phyloP scores from a whole-genome alignment of 2,329 filamentous ascomycete genomes.

The Metarhizium humberi region DNA sequence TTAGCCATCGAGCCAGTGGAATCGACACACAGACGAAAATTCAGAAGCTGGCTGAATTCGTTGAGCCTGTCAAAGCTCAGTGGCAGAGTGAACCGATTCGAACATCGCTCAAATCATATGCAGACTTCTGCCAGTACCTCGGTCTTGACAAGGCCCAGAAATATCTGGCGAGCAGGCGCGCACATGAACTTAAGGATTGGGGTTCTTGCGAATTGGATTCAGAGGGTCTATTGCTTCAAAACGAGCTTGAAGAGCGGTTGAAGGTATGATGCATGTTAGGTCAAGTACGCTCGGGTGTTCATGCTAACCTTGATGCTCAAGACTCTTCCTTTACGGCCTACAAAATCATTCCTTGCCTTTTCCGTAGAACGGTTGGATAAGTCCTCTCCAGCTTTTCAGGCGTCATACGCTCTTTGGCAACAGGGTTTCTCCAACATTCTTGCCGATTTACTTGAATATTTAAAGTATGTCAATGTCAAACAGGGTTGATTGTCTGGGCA shows the following conservation, averaged over 20 bases:
- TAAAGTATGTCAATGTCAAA: conserved; percentile 44
- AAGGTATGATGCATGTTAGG: conserved; percentile 35
- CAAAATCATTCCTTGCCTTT: conserved; percentile 85
- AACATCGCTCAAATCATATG: conserved; percentile 61
- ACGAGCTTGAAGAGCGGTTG: conserved; percentile 66
- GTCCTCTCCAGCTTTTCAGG: conserved; percentile 60
- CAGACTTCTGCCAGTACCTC: conserved; percentile 69
- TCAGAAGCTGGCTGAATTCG: conserved; percentile 63
- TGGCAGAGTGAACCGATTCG: conserved; percentile 70
- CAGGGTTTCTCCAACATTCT: conserved; percentile 73
- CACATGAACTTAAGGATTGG: conserved; percentile 77
- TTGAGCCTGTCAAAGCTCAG: conserved; percentile 69
- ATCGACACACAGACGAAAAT: conserved; percentile 65
- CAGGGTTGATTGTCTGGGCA: background rate
- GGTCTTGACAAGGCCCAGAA: conserved; percentile 71
- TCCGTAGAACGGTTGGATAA: conserved; percentile 84
- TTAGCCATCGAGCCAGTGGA: conserved; percentile 68
- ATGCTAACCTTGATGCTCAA: conserved; percentile 20
- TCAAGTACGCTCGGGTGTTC: background rate
- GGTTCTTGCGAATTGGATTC: conserved; percentile 64
- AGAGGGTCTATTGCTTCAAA: conserved; percentile 71
- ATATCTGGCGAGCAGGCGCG: conserved; percentile 65
- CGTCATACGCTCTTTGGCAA: conserved; percentile 76
- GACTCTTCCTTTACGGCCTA: conserved; percentile 71
- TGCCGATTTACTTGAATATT: conserved; percentile 75